Base-by-base conservation (phyloP, 1,284 basidiomycete genomes). In the Puccinia horiana region DNA sequence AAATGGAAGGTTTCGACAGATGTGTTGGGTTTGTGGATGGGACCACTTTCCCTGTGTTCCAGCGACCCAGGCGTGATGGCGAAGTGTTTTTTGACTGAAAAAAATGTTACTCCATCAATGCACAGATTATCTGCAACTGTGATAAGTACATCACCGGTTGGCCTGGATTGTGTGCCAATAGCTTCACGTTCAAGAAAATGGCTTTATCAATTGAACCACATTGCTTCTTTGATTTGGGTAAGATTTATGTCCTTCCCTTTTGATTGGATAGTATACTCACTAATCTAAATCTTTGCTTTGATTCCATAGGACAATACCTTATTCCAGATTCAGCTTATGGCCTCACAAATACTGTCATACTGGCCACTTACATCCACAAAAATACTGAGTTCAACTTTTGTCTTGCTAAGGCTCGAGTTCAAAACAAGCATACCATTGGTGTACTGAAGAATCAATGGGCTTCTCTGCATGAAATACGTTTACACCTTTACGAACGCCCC, bases 21-120 rank as follows among this genome's bases (percentile, higher is more conserved):
- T 75, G 73, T 32, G 26, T 73, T 26, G 70, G 73, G 18, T 75
- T 75, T 75, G 52, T 56, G 1, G 74, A 76, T 74, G 40, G 72
- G 12, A 74, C 32, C 16, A 52, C 16, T n/a, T 32, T 75, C 32
- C 47, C 73, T 26, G 20, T 76, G 23, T 76, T 35, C 56, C 74
- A 76, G 35, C 32, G 42, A n/a, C 74, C 74, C 5, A 14, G 14
- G 1, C 18, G 29, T 32, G 52, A 76, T 29, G 74, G 74, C 20
- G 56, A 76, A 32, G 73, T 56, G 18, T 75, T n/a, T 42, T 76
- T 44, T n/a, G 75, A 76, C 47, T 37, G 32, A 2, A 76, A 76
- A 23, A 61, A 76, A 23, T 12, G 32, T 11, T 76, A 76, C 32
- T 76, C 75, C 1, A 63, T 76, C 20, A 76, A 76, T n/a, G n/a